Evolutionary conservation across 805 yeast species (phyloP).

Genomic region (Metschnikowia anglica): DNA sequence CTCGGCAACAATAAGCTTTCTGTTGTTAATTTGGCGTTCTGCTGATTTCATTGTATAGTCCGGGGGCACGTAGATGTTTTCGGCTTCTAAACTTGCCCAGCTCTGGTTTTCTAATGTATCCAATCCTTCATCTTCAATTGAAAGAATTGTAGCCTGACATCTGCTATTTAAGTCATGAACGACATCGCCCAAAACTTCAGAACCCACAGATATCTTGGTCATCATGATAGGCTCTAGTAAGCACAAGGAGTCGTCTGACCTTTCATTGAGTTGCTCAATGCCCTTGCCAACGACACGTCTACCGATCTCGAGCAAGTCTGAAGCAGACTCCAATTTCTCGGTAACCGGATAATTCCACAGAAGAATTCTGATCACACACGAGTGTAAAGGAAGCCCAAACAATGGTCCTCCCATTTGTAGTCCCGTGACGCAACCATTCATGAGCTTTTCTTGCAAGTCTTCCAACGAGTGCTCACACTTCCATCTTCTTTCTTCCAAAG

Average conservation of each 20-base stretch:
- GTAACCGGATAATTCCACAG: constrained; percentile 57
- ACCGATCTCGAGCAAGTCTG: constrained; percentile 46
- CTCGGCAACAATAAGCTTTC: constrained; percentile 66
- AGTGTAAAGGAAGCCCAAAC: constrained; percentile 57
- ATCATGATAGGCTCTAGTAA: constrained; percentile 88
- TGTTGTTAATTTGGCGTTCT: constrained; percentile 30
- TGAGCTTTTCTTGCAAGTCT: constrained; percentile 50
- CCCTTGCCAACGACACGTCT: constrained; percentile 34
- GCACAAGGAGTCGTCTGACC: constrained; percentile 36
- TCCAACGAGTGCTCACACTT: constrained; percentile 47
- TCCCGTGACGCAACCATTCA: constrained; percentile 60
- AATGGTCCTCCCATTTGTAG: constrained; percentile 67
- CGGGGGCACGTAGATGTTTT: constrained; percentile 67
- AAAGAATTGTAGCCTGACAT: constrained; percentile 69
- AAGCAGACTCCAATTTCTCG: constrained; percentile 27
- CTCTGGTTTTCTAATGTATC: constrained; percentile 36
- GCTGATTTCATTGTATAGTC: constrained; percentile 57
- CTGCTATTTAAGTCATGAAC: constrained; percentile 80
- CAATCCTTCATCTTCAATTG: constrained; percentile 63
- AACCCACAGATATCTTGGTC: constrained; percentile 62
- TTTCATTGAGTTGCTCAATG: constrained; percentile 24
- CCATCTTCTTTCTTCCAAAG: constrained; percentile 46
- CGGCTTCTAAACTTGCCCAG: constrained; percentile 58
- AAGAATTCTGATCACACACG: constrained; percentile 54
- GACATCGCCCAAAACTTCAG: constrained; percentile 77